A percentile compares a stretch with the other conserved stretches of the same genome.
phyloP scores from a whole-genome alignment of 306 rosid species.

The Gleditsia sinensis region DNA sequence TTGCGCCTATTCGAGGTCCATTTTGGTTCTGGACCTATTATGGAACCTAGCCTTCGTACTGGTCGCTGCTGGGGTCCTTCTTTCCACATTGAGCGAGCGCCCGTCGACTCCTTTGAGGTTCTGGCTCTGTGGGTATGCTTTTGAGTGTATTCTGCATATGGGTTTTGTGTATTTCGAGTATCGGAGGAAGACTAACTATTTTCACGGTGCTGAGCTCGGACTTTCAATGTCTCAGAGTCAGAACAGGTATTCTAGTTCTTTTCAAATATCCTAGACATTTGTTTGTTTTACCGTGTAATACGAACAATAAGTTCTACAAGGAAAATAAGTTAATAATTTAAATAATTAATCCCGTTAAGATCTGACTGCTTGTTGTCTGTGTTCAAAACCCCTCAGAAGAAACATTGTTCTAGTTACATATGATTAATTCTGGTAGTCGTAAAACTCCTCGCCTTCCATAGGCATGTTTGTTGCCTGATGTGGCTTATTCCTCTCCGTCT shows the following conservation, averaged over 20 bases:
- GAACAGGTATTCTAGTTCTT: conserved; percentile 41
- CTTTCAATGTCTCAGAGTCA: conserved; percentile 37
- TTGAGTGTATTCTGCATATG: conserved; percentile 66
- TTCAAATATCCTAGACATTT: neutral
- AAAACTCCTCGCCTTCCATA: neutral
- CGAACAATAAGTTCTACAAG: neutral
- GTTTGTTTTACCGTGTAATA: no score
- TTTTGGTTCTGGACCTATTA: conserved; percentile 62
- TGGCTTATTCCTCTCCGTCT: neutral
- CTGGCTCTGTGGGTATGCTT: conserved; percentile 71
- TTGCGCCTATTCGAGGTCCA: conserved; percentile 55
- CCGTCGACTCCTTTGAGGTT: conserved; percentile 74
- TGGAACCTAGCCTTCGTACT: conserved; percentile 77
- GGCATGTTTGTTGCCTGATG: neutral
- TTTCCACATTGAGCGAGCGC: conserved; percentile 57
- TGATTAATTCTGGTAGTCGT: neutral
- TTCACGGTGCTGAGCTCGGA: conserved; percentile 27
- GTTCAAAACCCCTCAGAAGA: neutral
- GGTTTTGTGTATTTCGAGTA: conserved; percentile 61
- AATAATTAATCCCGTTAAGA: neutral
- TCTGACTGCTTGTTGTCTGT: neutral
- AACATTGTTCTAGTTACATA: neutral
- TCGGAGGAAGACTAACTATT: conserved; percentile 28
- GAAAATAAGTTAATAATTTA: neutral
- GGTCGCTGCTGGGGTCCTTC: conserved; percentile 62